Percentiles rank a stretch among this genome's conserved stretches.
phyloP scores from a whole-genome alignment of 2,329 filamentous ascomycete genomes.

The Botrytis tulipae region DNA sequence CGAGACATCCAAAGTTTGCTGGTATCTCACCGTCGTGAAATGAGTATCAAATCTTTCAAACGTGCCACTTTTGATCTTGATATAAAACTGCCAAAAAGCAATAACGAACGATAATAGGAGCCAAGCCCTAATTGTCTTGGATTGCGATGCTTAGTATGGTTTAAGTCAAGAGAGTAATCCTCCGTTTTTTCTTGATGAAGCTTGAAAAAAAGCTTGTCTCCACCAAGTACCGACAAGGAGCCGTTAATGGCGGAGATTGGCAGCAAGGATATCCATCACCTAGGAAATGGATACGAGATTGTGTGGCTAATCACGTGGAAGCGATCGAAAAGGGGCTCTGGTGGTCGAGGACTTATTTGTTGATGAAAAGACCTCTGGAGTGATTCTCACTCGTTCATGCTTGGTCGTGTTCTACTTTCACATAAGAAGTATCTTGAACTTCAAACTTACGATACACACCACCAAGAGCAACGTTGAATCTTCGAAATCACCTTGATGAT shows the following conservation, averaged over 20 bases:
- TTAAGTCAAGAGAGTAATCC: neutral
- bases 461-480: too few relatives aligned
- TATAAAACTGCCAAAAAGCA: neutral
- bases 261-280: neutral
- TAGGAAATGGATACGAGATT: neutral
- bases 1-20: neutral
- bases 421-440: neutral
- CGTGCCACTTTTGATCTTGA: conserved; percentile 1
- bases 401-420: neutral
- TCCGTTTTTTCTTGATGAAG: neutral
- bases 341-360: neutral
- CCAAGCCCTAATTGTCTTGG: conserved; percentile 16
- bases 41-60: neutral
- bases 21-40: neutral
- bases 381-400: neutral
- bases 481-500: neutral
- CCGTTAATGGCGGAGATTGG: neutral
- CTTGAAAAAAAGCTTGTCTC: conserved; percentile 17
- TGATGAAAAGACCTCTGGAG: neutral
- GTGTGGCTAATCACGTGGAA: neutral
- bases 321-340: neutral
- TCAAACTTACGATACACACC: neutral
- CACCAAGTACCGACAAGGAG: conserved; percentile 10
- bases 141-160: conserved; percentile 11
- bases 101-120: conserved; percentile 5